Base-by-base conservation (phyloP, 768 basidiomycete genomes). In the Rhodosporidiobolus sp. region DNA sequence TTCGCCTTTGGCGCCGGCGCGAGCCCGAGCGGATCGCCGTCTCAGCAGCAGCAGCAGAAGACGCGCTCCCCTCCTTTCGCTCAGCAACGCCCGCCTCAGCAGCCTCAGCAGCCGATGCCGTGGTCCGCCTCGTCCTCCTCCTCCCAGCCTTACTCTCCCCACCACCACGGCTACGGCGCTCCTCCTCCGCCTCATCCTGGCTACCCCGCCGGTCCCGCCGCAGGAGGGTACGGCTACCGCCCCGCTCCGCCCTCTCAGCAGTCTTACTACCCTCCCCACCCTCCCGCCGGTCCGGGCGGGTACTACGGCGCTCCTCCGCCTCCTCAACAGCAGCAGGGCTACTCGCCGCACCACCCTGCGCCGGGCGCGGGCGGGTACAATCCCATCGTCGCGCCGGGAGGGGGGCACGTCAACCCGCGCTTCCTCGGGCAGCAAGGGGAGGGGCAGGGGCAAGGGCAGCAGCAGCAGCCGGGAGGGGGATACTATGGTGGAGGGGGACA, bases 391-490 rank as follows among this genome's bases (percentile, higher is more conserved):
- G 65, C 38, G 45, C 65, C 55, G 46, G 45, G 55, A 17, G 68
- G 68, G 10, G 70, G 70, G 2, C 70, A 71, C 34, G 52, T 71
- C 64, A 75, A 75, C 63, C 74, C 74, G 38, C 50, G 70, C 10
- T 75, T 75, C 63, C 57, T 75, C n/a, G 70, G 61, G 61, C n/a
- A 26, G 55, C 19, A 45, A 55, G 30, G 52, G 9, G 52, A n/a
- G 3, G 52, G n/a, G 52, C n/a, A 28, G 52, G 28, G 28, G 28
- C 52, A 53, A 14, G 52, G 52, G 12, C 17, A 28, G n/a, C 32
- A 55, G 30, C 54, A 30, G 54, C 17, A 30, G 54, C 55, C 16
- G 20, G 32, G 32, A 9, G 32, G 32, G 38, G 38, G 38, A 14
- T 43, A 43, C 38, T 67, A 67, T 43, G 59, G 49, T 8, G 2